Evolutionary conservation across 495 filamentous ascomycete genomes (phyloP), one percentile per base, ranked within the genome.

Genomic region (Geopyxis carbonaria): DNA sequence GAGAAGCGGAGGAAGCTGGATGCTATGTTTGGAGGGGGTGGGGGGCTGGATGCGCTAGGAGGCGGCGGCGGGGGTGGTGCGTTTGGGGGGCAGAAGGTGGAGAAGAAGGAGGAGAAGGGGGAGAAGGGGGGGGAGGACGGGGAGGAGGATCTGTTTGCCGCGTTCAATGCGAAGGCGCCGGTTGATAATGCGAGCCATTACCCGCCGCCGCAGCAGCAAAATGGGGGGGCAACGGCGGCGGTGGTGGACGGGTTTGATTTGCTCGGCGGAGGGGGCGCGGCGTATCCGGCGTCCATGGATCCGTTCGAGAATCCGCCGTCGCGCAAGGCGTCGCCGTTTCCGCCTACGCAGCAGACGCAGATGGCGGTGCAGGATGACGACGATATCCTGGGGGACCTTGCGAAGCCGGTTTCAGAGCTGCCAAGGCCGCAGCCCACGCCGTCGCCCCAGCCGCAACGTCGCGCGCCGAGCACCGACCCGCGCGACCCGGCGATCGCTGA

Each of bases 371-470:
- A 47, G 22, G 60, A 61, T 25, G 80, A 92, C 34, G 81, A 91
- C 52, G 86, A 97, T 54, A 78, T 97, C 25, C 65, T 97, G 13
- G 89, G 89, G 0, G 66, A 91, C 40, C 64, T 95, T 9, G 80
- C 67, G 9, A 86, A 80, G 44, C 87, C 89, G 1, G 80, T 94
- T 0, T 83, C 86, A 2, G 79, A 87, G 52, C 63, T 87, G 20
- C 50, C 61, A 31, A 47, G 46, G 29, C 50, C 43, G 25, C 49
- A 54, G 18, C 56, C 61, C 21, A 44, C 46, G 24, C 38, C 67
- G 5, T 62, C 65, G 8, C 58, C 59, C 24, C 48, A 61, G 35
- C 45, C 57, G 22, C 51, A 55, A 55, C 33, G 38, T 11, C 34
- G 45, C 13, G 20, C 23, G 45, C 57, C 62, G 5, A 42, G 61